Base-by-base conservation (phyloP, 73 alveolate genomes). In the Tetrahymena thermophila region DNA sequence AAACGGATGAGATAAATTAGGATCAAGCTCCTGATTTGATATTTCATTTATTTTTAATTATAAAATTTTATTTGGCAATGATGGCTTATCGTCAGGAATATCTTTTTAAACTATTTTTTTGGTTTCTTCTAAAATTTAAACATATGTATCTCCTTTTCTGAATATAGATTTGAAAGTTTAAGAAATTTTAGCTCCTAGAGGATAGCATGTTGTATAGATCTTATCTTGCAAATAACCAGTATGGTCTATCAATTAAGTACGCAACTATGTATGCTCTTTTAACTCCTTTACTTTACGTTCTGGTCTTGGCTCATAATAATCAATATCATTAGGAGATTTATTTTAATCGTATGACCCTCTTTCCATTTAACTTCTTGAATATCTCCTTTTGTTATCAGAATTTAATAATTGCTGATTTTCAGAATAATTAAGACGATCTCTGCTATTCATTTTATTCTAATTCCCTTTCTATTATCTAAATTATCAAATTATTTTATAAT, bases 1-100 rank as follows among this genome's bases (percentile, higher is more conserved):
- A 96, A 99, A 98, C 37, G 99, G 99, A 94, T 99, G 99, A 17
- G 98, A 56, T 83, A 99, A 96, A 96, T 97, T 95, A 43, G 98
- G 99, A 96, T 98, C 98, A 85, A 98, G 95, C 93, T 98, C 98
- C 34, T 98, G 97, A n/a, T 99, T 96, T 4, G 99, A 99, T 55
- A 99, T 98, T 93, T 98, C 96, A 23, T 94, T 38, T 0, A 98
- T 95, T 57, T 94, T 93, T 28, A 98, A 43, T 35, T 97, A 93
- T 19, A 97, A 94, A 93, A 93, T 95, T 50, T 94, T 34, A 28
- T 93, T 95, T n/a, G 42, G 28, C 35, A 42, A 35, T 4, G 85
- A 23, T 23, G 43, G 37, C 44, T 43, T 42, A 35, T 38, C 95
- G 7, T 37, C 56, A 35, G 34, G 37, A 35, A 93, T 35, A 35